Percentiles rank a stretch among this genome's conserved stretches.
Evolutionary conservation across 371 early-diverging fungal species (phyloP).

Genomic region (Mortierella sp.): DNA sequence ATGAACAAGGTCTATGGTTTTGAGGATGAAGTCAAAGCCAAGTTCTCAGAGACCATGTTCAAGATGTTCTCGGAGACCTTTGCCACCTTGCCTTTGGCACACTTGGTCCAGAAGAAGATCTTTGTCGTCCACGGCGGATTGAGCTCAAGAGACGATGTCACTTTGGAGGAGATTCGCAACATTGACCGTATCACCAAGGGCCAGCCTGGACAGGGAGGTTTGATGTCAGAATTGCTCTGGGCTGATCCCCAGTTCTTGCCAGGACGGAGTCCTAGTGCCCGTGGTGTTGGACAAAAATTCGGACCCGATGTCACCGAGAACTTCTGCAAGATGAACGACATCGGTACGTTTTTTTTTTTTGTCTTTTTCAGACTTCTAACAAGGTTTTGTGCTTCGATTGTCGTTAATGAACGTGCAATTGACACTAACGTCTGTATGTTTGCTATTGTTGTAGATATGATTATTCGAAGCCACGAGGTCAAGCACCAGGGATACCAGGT

Average conservation of each 20-base stretch:
- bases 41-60: conserved; percentile 93
- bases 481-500: conserved; percentile 96
- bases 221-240: conserved; percentile 98
- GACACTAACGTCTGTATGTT: not conserved
- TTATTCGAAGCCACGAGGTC: conserved; percentile 98
- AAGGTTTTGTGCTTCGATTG: not conserved
- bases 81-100: conserved; percentile 94
- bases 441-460: conserved; percentile 66
- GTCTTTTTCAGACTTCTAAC: no score
- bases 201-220: conserved; percentile 75
- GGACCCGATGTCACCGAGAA: conserved; percentile 96
- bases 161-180: conserved; percentile 91
- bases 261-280: conserved; percentile 89
- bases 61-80: conserved; percentile 95
- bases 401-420: not conserved
- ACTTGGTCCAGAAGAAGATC: conserved; percentile 93
- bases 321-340: conserved; percentile 89
- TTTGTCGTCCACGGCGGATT: conserved; percentile 99
- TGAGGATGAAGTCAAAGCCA: conserved; percentile 97
- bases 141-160: conserved; percentile 92
- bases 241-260: conserved; percentile 86
- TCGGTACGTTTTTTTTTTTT: conserved; percentile 62
- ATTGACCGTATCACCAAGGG: conserved; percentile 92
- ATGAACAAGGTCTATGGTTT: conserved; percentile 99
- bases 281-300: conserved; percentile 96